Evolutionary conservation across 352 stramenopile genomes (phyloP), one percentile per base, ranked within the genome.

Genomic region (Halophytophthora batemanensis): DNA sequence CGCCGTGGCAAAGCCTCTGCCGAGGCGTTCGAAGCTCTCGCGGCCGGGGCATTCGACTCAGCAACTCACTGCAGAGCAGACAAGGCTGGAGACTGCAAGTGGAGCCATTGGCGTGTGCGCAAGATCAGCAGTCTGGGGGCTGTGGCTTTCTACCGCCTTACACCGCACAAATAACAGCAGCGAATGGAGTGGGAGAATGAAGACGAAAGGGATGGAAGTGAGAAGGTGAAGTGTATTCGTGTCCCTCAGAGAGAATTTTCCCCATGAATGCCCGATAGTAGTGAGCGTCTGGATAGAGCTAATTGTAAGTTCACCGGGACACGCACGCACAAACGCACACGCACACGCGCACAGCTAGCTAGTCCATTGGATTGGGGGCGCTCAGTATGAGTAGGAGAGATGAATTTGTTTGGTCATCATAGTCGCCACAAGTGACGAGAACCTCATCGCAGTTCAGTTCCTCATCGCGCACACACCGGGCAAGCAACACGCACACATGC

Each of bases 341-440:
- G 25, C 25, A 31, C 25, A 8, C 25, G 4, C 8, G 8, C 25
- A 8, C 25, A 31, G 25, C 25, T 31, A 31, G 21, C 22, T 59
- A 22, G 62, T 34, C 12, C 6, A 48, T 33, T 53, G 21, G 41
- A 31, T 47, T 42, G 11, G 15, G 44, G 52, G 71, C 66, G 71
- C 74, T 85, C 74, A 76, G 71, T 74, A 67, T 85, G 74, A 85
- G 74, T 85, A 85, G 74, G 74, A 85, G 71, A 77, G 74, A 82
- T 77, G 71, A 77, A 77, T 49, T 47, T 64, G 69, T 44, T 74
- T 80, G 50, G 48, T 81, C 69, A 71, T 78, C 67, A 77, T 59
- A 47, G 74, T 68, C 61, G 45, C 54, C 19, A 59, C 54, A 70
- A 70, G 14, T 31, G 19, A 47, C 14, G 35, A 39, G 12, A 41